Base-by-base conservation (phyloP, 805 yeast species). In the Brettanomyces sp. region DNA sequence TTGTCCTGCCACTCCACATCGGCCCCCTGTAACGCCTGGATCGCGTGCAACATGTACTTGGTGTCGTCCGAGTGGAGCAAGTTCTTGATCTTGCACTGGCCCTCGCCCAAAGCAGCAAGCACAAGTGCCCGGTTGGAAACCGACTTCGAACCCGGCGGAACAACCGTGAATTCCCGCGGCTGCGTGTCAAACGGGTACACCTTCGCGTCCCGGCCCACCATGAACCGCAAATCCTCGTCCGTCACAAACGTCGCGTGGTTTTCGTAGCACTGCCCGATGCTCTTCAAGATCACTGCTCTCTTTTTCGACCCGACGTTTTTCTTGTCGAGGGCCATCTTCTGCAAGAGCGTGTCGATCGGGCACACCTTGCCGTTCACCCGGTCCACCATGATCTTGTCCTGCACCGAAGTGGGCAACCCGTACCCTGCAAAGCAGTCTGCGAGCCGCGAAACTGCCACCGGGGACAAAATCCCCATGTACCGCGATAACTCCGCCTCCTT, bases 91-190 rank as follows among this genome's bases (percentile, higher is more conserved):
- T 76, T 77, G 59, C 95, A 89, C 24, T 81, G 76, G 39, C 98
- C 98, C 45, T 74, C 67, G 49, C 96, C 95, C 49, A 93, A 74
- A 21, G 98, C 95, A 40, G 99, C 98, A 52, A 93, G 70, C 13
- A 93, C 79, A 48, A 93, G 72, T 5, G 97, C 99, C 63, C 99
- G 80, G 62, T 93, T 93, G 6, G 98, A 90, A 49, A 93, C 91
- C 3, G 98, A 91, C 63, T 93, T 93, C 1, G 98, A 91, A 2
- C 99, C 99, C 4, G 99, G 99, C 14, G 99, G 99, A 11, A 74
- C 72, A 34, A 87, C 76, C 18, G 69, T 74, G 23, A 71, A 67
- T 30, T 64, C 59, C 5, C 58, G 43, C 18, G 45, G 28, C 5
- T 74, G 70, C 32, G 64, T 53, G 43, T 61, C 56, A 64, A 79